Evolutionary conservation across 768 basidiomycete genomes (phyloP).

Genomic region (Ramaria sp.): DNA sequence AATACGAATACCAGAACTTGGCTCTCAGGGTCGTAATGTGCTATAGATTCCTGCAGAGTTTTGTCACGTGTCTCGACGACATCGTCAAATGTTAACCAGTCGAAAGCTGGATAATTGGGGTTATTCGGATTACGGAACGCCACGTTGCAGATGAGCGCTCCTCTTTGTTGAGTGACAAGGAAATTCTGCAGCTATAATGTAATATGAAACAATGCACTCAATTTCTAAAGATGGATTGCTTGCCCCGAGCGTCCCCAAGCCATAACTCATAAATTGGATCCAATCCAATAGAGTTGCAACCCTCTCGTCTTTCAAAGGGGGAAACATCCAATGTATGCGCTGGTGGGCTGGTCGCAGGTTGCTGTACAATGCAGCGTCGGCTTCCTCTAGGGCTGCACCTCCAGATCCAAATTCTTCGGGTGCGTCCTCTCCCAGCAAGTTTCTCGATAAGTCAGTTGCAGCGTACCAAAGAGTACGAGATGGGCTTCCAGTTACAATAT

Average conservation of each 20-base stretch:
- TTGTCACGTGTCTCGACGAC: conserved; percentile 58
- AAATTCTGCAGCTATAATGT: conserved; percentile 53
- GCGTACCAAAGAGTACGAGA: conserved; percentile 53
- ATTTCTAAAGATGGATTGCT: conserved; percentile 15
- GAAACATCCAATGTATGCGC: conserved; percentile 59
- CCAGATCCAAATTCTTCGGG: conserved; percentile 37
- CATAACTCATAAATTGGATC: conserved; percentile 46
- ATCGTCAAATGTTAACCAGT: conserved; percentile 62
- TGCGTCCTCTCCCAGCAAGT: neutral
- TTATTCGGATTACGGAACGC: conserved; percentile 41
- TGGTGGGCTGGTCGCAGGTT: conserved; percentile 43
- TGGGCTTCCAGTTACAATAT: conserved; percentile 24
- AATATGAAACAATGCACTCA: neutral
- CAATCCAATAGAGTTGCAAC: conserved; percentile 44
- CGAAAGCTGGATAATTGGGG: conserved; percentile 58
- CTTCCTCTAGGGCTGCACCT: conserved; percentile 42
- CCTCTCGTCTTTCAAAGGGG: conserved; percentile 52
- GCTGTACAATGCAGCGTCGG: conserved; percentile 47
- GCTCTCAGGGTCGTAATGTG: conserved; percentile 57
- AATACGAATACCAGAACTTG: conserved; percentile 55
- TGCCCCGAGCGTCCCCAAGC: conserved; percentile 51
- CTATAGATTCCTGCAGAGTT: conserved; percentile 67
- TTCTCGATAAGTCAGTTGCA: conserved; percentile 26
- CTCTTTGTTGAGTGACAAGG: conserved; percentile 56
- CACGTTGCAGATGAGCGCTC: conserved; percentile 65